A percentile compares a stretch with the other conserved stretches of the same genome.
Conservation (phyloP, 2,329 filamentous ascomycete species). For the Dothideomycetes sp. region DNA sequence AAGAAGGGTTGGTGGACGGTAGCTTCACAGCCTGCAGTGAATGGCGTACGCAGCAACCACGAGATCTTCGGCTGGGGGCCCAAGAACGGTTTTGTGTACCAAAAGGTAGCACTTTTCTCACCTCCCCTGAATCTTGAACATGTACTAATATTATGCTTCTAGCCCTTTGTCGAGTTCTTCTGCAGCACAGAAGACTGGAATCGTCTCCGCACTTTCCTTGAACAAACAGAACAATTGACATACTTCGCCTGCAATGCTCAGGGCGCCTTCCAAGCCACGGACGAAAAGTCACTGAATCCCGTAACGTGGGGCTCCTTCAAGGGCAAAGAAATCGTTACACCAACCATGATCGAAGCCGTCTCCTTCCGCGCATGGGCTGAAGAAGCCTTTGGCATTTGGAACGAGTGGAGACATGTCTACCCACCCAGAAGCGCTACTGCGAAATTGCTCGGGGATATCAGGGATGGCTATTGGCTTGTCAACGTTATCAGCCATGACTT, state of each 20-base stretch:
- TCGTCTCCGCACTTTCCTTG: constrained; percentile 55
- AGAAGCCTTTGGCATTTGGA: constrained; percentile 93
- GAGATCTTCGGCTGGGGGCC: constrained; percentile 89
- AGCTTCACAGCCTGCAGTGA: constrained; percentile 88
- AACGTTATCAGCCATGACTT: constrained; percentile 82
- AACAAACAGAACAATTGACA: constrained; percentile 58
- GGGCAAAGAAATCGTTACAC: constrained; percentile 90
- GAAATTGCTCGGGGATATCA: constrained; percentile 57
- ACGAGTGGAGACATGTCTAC: constrained; percentile 86
- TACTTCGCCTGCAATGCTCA: constrained; percentile 78
- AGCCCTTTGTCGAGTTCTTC: constrained; percentile 93
- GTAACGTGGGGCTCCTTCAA: constrained; percentile 97
- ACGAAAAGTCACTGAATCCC: constrained; percentile 67
- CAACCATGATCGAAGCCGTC: constrained; percentile 92
- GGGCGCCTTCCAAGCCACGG: constrained; percentile 67
- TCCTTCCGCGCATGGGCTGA: constrained; percentile 91
- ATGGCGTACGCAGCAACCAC: constrained; percentile 69
- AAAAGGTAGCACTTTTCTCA: constrained; percentile 48
- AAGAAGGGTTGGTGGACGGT: constrained; percentile 90
- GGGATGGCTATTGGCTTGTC: constrained; percentile 73
- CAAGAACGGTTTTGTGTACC: constrained; percentile 85
- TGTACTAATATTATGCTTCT: neutral
- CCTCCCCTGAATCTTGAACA: neutral
- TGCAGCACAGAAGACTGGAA: constrained; percentile 65
- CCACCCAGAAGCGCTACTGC: constrained; percentile 62